Evolutionary conservation across 2,329 filamentous ascomycete species (phyloP), one percentile per base, ranked within the genome.

Genomic region (Trichoderma sp.): DNA sequence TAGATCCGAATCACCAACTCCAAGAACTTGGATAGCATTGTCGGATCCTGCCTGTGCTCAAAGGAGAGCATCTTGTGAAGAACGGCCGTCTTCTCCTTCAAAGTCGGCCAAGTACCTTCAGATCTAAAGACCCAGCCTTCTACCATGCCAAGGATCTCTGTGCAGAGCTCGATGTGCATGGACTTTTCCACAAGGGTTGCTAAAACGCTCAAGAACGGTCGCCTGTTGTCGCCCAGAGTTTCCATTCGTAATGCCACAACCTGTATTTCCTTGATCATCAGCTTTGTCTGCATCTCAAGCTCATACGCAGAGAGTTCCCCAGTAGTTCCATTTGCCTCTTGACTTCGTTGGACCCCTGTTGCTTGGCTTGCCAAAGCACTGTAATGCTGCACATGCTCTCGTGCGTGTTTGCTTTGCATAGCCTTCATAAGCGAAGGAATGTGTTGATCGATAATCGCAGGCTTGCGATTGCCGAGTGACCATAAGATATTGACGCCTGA

Each of bases 61-160:
- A 99, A 99, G 0, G 94, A 90, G 18, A 98, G 83, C 96, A 99
- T 99, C 82, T 99, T 99, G 75, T 97, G 94, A n/a, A 99, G 83
- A 1, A 99, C 96, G 1, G 96, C 96, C 0, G 95, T 98, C 83
- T 99, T 99, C 81, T 99, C 96, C 79, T 99, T 99, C 1, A 99
- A 85, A 0, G 96, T 99, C 0, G 96, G 96, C 86, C 96, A 97
- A 2, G 94, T 96, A 72, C 97, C 96, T 69, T 93, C 94, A 0
- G 93, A 96, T 72, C 93, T 89, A 83, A 99, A 99, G 6, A 99
- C 92, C 96, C 96, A 99, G 37, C 86, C 87, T 77, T 98, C 95
- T 4, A 97, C 95, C 87, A 99, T 95, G 61, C 91, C 89, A 32
- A 99, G 83, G 66, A 99, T 94, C 81, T 97, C 97, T 75, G 93